phyloP scores from a whole-genome alignment of 1,284 basidiomycete genomes.

The Malassezia sympodialis region DNA sequence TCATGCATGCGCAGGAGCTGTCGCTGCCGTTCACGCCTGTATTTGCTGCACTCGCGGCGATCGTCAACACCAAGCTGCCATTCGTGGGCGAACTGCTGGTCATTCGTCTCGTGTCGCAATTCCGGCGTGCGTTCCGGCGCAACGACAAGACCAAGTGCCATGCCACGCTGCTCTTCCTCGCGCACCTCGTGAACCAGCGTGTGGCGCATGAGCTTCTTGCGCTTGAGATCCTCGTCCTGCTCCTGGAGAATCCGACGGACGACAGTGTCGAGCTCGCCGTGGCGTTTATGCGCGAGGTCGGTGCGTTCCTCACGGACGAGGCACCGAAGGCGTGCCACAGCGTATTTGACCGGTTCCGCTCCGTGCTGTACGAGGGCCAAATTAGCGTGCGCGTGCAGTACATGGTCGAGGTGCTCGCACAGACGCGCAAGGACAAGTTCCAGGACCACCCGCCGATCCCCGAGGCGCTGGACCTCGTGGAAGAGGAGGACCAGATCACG shows the following conservation, averaged over 20 bases:
- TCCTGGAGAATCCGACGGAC: slow-evolving; percentile 89
- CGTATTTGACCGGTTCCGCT: slow-evolving; percentile 89
- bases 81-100: slow-evolving; percentile 88
- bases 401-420: slow-evolving; percentile 79
- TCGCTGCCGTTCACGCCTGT: slow-evolving; percentile 96
- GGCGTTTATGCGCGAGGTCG: slow-evolving; percentile 92
- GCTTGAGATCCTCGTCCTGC: slow-evolving; percentile 83
- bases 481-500: slow-evolving; percentile 85
- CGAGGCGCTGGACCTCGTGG: slow-evolving; percentile 87
- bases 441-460: slow-evolving; percentile 92
- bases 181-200: slow-evolving; percentile 89
- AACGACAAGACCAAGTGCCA: slow-evolving; percentile 97
- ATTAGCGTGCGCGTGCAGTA: slow-evolving; percentile 96
- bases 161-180: slow-evolving; percentile 89
- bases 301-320: slow-evolving; percentile 84
- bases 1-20: slow-evolving; percentile 94
- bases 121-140: slow-evolving; percentile 83
- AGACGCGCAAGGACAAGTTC: slow-evolving; percentile 88
- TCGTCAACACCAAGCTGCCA: slow-evolving; percentile 94
- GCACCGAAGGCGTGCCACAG: slow-evolving; percentile 85
- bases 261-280: slow-evolving; percentile 98
- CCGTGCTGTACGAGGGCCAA: slow-evolving; percentile 83
- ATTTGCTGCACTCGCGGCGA: slow-evolving; percentile 83
- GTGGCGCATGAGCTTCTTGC: slow-evolving; percentile 90
- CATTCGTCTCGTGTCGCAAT: slow-evolving; percentile 82